phyloP scores from a whole-genome alignment of 768 basidiomycete genomes.

The Rickenella mellea region DNA sequence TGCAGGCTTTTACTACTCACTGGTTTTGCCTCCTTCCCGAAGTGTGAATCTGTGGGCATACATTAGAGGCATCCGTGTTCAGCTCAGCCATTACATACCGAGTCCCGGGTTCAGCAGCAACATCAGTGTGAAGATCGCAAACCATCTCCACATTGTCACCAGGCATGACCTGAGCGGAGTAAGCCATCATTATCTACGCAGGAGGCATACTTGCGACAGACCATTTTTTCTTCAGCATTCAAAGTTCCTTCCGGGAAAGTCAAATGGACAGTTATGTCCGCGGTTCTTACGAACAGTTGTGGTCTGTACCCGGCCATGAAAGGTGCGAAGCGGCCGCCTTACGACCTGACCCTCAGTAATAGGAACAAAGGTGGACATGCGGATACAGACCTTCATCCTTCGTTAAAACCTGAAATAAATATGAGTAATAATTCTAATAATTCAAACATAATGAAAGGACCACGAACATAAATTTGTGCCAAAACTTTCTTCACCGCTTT shows the following conservation, averaged over 20 bases:
- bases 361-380: constrained; percentile 1
- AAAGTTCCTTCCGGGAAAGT: constrained; percentile 81
- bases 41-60: constrained; percentile 58
- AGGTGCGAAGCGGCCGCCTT: constrained; percentile 74
- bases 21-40: constrained; percentile 89
- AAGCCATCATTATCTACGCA: background rate
- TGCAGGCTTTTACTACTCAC: constrained; percentile 32
- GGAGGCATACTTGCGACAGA: constrained; percentile 22
- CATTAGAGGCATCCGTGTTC: constrained; percentile 4
- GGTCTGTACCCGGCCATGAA: constrained; percentile 94
- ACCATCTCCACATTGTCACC: constrained; percentile 96
- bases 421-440: constrained; percentile 1
- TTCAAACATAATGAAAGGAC: background rate
- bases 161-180: constrained; percentile 68
- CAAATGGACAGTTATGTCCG: constrained; percentile 80
- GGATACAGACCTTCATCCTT: constrained; percentile 61
- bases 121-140: constrained; percentile 72
- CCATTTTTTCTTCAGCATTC: constrained; percentile 84
- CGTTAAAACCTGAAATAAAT: constrained; percentile 52
- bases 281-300: constrained; percentile 92
- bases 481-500: constrained; percentile 93
- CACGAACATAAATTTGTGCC: constrained; percentile 78
- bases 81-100: constrained; percentile 30
- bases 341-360: background rate
- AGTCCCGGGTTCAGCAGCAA: constrained; percentile 82